Evolutionary conservation across 2,329 filamentous ascomycete species (phyloP).

Genomic region (Talaromyces sp.): DNA sequence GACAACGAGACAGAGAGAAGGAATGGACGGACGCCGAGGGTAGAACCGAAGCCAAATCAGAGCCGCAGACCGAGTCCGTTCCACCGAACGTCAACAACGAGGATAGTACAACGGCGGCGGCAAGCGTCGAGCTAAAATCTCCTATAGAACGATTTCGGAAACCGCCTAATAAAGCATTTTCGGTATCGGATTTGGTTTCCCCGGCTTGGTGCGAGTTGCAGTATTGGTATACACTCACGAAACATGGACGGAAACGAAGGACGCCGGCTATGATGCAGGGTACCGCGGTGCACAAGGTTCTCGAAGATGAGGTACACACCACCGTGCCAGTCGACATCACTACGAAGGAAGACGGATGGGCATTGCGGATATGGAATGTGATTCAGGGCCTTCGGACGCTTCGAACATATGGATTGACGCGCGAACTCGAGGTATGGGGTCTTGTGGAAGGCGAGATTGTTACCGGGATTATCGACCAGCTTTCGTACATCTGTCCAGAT

Average conservation of each 20-base stretch:
- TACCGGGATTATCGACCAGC: conserved; percentile 84
- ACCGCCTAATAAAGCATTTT: conserved; percentile 73
- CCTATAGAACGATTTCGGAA: conserved; percentile 78
- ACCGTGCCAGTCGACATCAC: conserved; percentile 70
- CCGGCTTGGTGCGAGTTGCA: conserved; percentile 96
- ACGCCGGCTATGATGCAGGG: conserved; percentile 85
- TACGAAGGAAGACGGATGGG: conserved; percentile 79
- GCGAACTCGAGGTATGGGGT: conserved; percentile 84
- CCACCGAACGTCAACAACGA: conserved; percentile 18
- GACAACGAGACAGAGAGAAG: conserved; percentile 28
- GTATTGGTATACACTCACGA: conserved; percentile 82
- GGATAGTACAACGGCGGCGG: conserved; percentile 30
- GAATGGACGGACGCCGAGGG: conserved; percentile 25
- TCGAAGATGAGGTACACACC: conserved; percentile 83
- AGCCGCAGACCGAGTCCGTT: not conserved
- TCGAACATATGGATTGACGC: conserved; percentile 67
- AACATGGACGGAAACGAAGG: conserved; percentile 69
- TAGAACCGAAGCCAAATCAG: not conserved
- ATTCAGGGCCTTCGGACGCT: conserved; percentile 79
- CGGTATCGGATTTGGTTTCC: conserved; percentile 82
- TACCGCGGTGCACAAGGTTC: conserved; percentile 71
- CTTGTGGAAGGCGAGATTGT: conserved; percentile 76
- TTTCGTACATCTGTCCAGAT: conserved; percentile 76
- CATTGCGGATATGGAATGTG: conserved; percentile 82
- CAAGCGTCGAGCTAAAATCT: conserved; percentile 40